A percentile compares a stretch with the other conserved stretches of the same genome.
These are phyloP conservation scores for Calamus simplicifolius DNA, from an alignment of 176 grass and related monocot species.

Conservation along the genomic window DNA sequence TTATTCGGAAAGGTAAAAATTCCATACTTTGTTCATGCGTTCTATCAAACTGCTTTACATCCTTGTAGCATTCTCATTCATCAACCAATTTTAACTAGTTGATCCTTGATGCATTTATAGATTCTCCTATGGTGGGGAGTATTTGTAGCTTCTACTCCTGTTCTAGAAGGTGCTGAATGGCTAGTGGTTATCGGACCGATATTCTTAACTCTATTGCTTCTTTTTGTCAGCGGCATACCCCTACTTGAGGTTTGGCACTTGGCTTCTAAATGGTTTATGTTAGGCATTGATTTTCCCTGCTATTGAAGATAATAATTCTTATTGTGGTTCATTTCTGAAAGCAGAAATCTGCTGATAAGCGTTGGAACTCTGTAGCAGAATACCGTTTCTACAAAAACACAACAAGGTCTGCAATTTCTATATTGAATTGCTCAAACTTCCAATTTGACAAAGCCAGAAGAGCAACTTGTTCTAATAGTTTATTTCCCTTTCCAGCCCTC, in stretches of 20 bases:
- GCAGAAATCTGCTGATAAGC: slow-evolving; percentile 78
- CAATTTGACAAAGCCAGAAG: too few relatives aligned
- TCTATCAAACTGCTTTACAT: too few relatives aligned
- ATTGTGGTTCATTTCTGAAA: slow-evolving; percentile 2
- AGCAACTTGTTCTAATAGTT: not conserved
- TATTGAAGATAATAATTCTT: slow-evolving; percentile 4
- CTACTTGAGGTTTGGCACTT: slow-evolving; percentile 69
- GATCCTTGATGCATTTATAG: slow-evolving; percentile 15
- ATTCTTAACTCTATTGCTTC: slow-evolving; percentile 74
- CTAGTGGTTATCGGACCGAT: slow-evolving; percentile 68
- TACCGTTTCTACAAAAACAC: slow-evolving; percentile 76
- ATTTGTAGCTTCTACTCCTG: slow-evolving; percentile 79
- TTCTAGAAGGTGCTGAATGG: slow-evolving; percentile 77
- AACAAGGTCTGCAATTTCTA: slow-evolving; percentile 49
- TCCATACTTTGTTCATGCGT: too few relatives aligned
- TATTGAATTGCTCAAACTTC: not conserved
- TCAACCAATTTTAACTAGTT: too few relatives aligned
- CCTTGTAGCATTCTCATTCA: too few relatives aligned
- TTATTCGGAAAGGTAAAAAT: too few relatives aligned
- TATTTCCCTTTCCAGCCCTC: slow-evolving; percentile 48
- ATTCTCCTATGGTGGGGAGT: slow-evolving; percentile 95
- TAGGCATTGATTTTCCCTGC: too few relatives aligned
- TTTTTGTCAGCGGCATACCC: slow-evolving; percentile 89
- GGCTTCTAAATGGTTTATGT: too few relatives aligned
- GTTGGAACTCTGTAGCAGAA: slow-evolving; percentile 40